These are phyloP conservation scores for Pilaira anomala DNA, from an alignment of 192 early-diverging fungal species.

Conservation along the genomic window DNA sequence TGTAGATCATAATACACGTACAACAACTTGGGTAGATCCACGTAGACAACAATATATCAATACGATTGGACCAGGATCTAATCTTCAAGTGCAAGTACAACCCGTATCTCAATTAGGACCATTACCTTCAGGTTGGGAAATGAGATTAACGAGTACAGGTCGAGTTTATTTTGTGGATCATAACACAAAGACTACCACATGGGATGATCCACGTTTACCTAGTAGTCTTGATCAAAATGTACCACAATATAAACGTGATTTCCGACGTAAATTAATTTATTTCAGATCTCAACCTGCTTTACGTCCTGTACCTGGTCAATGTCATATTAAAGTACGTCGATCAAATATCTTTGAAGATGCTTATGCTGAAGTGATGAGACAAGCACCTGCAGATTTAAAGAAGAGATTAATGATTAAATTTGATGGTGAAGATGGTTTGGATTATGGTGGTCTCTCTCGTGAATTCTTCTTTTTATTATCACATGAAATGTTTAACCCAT, in stretches of 20 bases:
- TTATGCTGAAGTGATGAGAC: slow-evolving; percentile 94
- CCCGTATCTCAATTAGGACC: slow-evolving; percentile 77
- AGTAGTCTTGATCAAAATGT: slow-evolving; percentile 86
- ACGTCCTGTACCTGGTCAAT: slow-evolving; percentile 84
- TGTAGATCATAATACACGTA: slow-evolving; percentile 88
- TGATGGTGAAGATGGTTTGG: slow-evolving; percentile 96
- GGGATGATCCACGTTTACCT: slow-evolving; percentile 91
- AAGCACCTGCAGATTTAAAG: slow-evolving; percentile 85
- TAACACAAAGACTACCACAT: slow-evolving; percentile 96
- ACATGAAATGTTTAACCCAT: slow-evolving; percentile 99
- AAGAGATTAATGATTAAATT: slow-evolving; percentile 99
- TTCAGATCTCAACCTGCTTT: slow-evolving; percentile 91
- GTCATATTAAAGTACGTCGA: slow-evolving; percentile 89
- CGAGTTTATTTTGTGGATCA: slow-evolving; percentile 98
- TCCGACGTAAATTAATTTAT: slow-evolving; percentile 95
- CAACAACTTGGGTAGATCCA: slow-evolving; percentile 92
- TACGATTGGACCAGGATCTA: slow-evolving; percentile 49
- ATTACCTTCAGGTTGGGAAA: slow-evolving; percentile 97
- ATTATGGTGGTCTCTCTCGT: slow-evolving; percentile 96
- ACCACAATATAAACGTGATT: slow-evolving; percentile 99
- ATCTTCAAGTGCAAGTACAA: slow-evolving; percentile 67
- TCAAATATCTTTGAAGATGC: slow-evolving; percentile 93
- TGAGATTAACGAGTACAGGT: slow-evolving; percentile 93
- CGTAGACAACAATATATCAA: slow-evolving; percentile 62
- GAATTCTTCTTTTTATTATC: slow-evolving; percentile 98